phyloP scores from a whole-genome alignment of 1,284 basidiomycete genomes.

The Cystobasidiaceae sp. region DNA sequence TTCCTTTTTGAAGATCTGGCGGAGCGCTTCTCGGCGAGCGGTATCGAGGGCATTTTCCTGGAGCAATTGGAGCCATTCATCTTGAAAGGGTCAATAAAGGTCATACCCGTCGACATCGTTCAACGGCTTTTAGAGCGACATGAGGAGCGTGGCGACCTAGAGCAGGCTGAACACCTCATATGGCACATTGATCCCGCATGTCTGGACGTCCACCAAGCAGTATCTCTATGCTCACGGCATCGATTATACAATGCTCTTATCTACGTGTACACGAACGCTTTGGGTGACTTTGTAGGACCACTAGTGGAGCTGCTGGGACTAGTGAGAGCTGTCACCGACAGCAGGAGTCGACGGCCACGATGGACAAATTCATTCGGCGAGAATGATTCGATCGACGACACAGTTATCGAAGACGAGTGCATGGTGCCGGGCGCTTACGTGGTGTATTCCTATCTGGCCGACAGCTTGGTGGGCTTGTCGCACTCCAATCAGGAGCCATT shows the following conservation, averaged over 20 bases:
- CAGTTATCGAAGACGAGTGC: slow-evolving; percentile 53
- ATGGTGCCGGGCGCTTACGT: slow-evolving; percentile 77
- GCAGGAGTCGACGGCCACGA: slow-evolving; percentile 45
- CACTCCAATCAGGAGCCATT: slow-evolving; percentile 80
- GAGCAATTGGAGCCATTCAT: slow-evolving; percentile 77
- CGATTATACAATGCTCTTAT: slow-evolving; percentile 88
- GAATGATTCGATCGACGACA: neutral
- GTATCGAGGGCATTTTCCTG: slow-evolving; percentile 84
- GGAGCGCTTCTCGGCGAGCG: slow-evolving; percentile 76
- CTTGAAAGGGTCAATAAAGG: slow-evolving; percentile 64
- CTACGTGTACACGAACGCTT: slow-evolving; percentile 78
- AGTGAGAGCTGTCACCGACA: slow-evolving; percentile 56
- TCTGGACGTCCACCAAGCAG: slow-evolving; percentile 89
- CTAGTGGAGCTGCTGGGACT: slow-evolving; percentile 76
- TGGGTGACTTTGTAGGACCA: slow-evolving; percentile 84
- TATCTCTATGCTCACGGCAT: slow-evolving; percentile 74
- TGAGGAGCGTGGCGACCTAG: slow-evolving; percentile 64
- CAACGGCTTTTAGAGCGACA: slow-evolving; percentile 78
- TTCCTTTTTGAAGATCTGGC: slow-evolving; percentile 91
- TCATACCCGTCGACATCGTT: slow-evolving; percentile 71
- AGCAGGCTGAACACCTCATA: slow-evolving; percentile 78
- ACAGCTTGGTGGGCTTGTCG: slow-evolving; percentile 73
- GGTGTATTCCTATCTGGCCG: slow-evolving; percentile 84
- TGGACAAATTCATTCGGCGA: slow-evolving; percentile 38
- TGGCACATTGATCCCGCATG: slow-evolving; percentile 91